A percentile compares a stretch with the other conserved stretches of the same genome.
phyloP scores from a whole-genome alignment of 148 eudicot species.

The Tetragonia tetragonoides region DNA sequence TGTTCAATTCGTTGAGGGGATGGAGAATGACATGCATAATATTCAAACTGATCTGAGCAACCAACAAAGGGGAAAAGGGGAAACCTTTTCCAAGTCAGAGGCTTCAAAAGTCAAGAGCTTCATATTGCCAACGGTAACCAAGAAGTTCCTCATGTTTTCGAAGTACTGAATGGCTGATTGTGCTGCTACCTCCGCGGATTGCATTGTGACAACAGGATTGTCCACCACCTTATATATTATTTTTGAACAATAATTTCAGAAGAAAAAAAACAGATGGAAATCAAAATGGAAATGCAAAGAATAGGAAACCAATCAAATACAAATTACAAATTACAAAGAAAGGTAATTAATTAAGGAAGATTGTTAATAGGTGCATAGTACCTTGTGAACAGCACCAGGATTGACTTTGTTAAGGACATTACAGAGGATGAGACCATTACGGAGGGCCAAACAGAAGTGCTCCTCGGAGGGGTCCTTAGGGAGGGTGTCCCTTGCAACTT shows the following conservation, averaged over 20 bases:
- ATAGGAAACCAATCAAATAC: background rate
- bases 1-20: background rate
- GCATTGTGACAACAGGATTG: slow-evolving; percentile 60
- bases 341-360: background rate
- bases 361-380: background rate
- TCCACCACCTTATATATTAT: slow-evolving; percentile 67
- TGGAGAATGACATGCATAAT: background rate
- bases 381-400: slow-evolving; percentile 90
- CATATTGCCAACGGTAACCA: slow-evolving; percentile 78
- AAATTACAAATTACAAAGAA: too few species aligned
- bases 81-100: slow-evolving; percentile 88
- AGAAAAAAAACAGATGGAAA: background rate
- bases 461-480: slow-evolving; percentile 76
- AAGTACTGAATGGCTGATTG: slow-evolving; percentile 97
- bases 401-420: slow-evolving; percentile 95
- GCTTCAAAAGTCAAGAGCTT: slow-evolving; percentile 90
- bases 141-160: slow-evolving; percentile 94
- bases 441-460: slow-evolving; percentile 75
- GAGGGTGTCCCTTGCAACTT: slow-evolving; percentile 62
- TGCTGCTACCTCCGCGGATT: slow-evolving; percentile 76
- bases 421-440: slow-evolving; percentile 96
- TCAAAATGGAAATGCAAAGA: background rate
- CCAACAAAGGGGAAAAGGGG: background rate
- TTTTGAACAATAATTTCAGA: background rate
- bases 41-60: background rate